phyloP scores from a whole-genome alignment of 2,329 filamentous ascomycete species.

The Xylariaceae sp. region DNA sequence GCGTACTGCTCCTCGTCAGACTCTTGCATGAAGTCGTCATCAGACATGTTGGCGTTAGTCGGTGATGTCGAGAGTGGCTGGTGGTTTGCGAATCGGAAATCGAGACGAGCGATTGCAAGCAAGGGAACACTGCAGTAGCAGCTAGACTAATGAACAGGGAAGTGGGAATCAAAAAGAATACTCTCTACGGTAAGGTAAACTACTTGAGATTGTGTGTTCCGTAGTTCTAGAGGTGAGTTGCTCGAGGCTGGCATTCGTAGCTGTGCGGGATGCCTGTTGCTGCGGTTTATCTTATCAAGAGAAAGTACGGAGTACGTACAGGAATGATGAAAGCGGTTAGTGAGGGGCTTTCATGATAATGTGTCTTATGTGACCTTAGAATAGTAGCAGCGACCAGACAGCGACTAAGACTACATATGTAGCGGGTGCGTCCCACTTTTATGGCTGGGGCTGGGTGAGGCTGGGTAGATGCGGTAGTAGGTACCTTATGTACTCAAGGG shows the following conservation, averaged over 20 bases:
- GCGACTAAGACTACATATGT: not conserved
- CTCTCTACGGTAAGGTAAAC: too few relatives aligned
- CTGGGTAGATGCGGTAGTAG: constrained; percentile 19
- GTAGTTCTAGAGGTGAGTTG: not conserved
- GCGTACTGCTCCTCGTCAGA: constrained; percentile 82
- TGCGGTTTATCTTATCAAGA: not conserved
- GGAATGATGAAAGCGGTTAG: constrained; percentile 18
- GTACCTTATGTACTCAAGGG: too few relatives aligned
- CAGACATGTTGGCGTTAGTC: constrained; percentile 66
- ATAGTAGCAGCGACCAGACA: not conserved
- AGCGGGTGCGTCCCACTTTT: too few relatives aligned
- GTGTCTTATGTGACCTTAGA: too few relatives aligned
- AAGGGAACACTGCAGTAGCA: not conserved
- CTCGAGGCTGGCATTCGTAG: not conserved
- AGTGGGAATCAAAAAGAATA: not conserved
- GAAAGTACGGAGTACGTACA: too few relatives aligned
- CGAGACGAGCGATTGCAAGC: not conserved
- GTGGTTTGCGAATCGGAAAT: not conserved
- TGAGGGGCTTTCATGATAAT: constrained; percentile 26
- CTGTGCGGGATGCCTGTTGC: constrained; percentile 6
- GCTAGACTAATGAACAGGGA: not conserved
- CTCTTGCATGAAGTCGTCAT: constrained; percentile 94
- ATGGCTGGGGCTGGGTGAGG: too few relatives aligned
- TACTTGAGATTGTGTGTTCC: not conserved
- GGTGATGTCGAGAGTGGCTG: not conserved